phyloP scores from a whole-genome alignment of 192 early-diverging fungal species.

The Thoreauomyces humboldtii region DNA sequence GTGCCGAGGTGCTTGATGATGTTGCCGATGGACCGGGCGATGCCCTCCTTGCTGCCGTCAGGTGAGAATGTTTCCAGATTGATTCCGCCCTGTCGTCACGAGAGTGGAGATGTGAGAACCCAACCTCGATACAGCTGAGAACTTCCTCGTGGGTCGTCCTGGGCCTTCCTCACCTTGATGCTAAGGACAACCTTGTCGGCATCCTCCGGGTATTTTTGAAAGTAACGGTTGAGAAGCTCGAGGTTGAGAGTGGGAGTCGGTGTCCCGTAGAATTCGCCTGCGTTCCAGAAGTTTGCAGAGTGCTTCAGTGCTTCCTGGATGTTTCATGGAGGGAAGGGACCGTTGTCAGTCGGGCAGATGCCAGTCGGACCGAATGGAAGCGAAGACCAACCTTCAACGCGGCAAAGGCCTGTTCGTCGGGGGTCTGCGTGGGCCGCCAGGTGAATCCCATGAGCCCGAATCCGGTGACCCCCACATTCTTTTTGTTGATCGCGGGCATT shows the following conservation, averaged over 20 bases:
- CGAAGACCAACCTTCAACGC: background rate
- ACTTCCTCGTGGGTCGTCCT: background rate
- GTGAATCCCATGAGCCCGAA: constrained; percentile 7
- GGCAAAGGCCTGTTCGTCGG: constrained; percentile 4
- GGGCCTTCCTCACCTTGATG: background rate
- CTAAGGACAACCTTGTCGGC: background rate
- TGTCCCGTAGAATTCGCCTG: background rate
- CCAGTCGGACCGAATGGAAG: background rate
- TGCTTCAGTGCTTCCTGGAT: background rate
- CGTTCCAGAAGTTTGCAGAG: constrained; percentile 2
- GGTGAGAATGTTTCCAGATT: background rate
- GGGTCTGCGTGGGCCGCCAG: background rate
- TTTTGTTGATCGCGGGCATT: background rate
- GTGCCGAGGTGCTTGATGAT: background rate
- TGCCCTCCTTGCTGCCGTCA: background rate
- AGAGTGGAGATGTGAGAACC: no score
- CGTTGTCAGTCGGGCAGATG: no score
- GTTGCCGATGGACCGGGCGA: background rate
- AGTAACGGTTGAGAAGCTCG: background rate
- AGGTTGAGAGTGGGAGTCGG: background rate
- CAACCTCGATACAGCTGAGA: no score
- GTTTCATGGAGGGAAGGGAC: no score
- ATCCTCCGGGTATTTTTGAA: background rate
- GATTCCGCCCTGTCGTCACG: no score
- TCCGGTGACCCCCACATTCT: background rate